Evolutionary conservation across 75 land plant species (phyloP).

Genomic region (Pseudotsuga menziesii): DNA sequence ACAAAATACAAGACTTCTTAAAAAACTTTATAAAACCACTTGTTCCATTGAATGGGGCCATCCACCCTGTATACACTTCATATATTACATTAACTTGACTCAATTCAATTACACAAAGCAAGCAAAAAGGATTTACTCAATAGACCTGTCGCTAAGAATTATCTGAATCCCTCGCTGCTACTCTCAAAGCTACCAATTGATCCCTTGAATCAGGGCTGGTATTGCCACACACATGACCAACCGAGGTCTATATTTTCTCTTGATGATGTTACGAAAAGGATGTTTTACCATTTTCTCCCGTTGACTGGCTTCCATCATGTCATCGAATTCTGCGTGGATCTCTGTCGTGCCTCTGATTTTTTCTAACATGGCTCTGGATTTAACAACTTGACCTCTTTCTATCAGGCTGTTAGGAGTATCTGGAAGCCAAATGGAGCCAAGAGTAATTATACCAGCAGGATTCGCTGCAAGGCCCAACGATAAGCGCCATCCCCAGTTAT

Average conservation of each 20-base stretch:
- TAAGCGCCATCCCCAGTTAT: slow-evolving; percentile 84
- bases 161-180: too few relatives aligned
- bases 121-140: too few relatives aligned
- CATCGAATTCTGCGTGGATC: slow-evolving; percentile 30
- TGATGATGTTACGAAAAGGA: slow-evolving; percentile 19
- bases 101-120: too few relatives aligned
- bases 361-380: slow-evolving; percentile 47
- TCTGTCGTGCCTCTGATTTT: slow-evolving; percentile 59
- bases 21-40: too few relatives aligned
- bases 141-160: too few relatives aligned
- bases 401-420: slow-evolving; percentile 86
- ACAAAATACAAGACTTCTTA: too few relatives aligned
- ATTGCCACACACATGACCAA: slow-evolving; percentile 13
- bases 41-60: too few relatives aligned
- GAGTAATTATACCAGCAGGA: slow-evolving; percentile 63
- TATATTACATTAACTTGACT: too few relatives aligned
- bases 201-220: too few relatives aligned
- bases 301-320: slow-evolving; percentile 23
- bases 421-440: slow-evolving; percentile 64
- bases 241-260: slow-evolving; percentile 19
- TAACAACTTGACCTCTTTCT: slow-evolving; percentile 32
- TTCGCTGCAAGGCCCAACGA: slow-evolving; percentile 71
- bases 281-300: slow-evolving; percentile 11
- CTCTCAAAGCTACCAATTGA: too few relatives aligned
- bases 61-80: too few relatives aligned